Evolutionary conservation across 2,329 filamentous ascomycete genomes (phyloP), one percentile per base, ranked within the genome.

Genomic region (Furcasterigmium sp.): DNA sequence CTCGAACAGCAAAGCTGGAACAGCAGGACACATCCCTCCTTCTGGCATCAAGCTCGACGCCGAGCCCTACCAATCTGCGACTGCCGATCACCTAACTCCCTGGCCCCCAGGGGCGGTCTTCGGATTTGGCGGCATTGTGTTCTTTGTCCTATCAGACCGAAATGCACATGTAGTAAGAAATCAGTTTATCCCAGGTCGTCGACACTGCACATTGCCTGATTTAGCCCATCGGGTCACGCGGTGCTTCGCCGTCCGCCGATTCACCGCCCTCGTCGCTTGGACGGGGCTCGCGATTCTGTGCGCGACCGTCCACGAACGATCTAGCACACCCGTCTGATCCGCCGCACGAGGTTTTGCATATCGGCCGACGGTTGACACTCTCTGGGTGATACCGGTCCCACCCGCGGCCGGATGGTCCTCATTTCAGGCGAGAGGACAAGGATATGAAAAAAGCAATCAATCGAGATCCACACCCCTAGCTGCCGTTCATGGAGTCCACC

Each of bases 381-480:
- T n/a, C 32, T 35, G 15, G 32, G 32, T 17, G 6, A 17, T 15
- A 17, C 30, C 30, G 15, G 32, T 11, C 32, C 32, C n/a, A n/a
- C 11, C 32, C 17, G n/a, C n/a, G 15, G 32, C 32, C 15, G 32
- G 32, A 35, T 8, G 32, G 32, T 35, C 32, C 32, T 18, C 14
- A 35, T 35, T 35, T 35, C 32, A 35, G 32, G 32, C 32, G 15
- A 35, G 32, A 15, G 32, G 32, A 19, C 32, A 35, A 17, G 32
- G 32, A 18, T 35, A 17, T 35, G 15, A 11, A 40, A 39, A 40
- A 40, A 40, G 38, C 38, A 40, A 40, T 40, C 28, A 40, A 40
- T 40, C 38, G 38, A 32, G 38, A 40, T 40, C 38, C 38, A 40
- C 38, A n/a, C n/a, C 32, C 15, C 38, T 40, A 40, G 38, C 38